Conservation (phyloP, 108 stramenopile species). For the Phaeodactylum tricornutum region DNA sequence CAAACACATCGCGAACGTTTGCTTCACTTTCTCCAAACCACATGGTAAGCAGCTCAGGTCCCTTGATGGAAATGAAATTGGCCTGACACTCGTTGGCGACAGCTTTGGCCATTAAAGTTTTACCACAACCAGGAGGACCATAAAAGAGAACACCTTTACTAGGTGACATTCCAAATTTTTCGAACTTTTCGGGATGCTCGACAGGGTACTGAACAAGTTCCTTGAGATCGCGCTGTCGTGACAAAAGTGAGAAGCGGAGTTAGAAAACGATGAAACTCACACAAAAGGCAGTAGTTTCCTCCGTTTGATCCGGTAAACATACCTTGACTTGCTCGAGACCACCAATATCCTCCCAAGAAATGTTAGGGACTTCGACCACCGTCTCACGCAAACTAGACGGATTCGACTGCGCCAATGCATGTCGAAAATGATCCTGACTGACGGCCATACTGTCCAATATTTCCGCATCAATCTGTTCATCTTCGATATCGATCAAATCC, state of each 20-base stretch:
- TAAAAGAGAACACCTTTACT: slow-evolving; percentile 99
- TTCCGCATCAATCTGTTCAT: slow-evolving; percentile 99
- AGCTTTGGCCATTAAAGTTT: slow-evolving; percentile 99
- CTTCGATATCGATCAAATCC: slow-evolving; percentile 99
- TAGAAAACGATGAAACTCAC: not conserved
- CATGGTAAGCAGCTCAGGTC: slow-evolving; percentile 99
- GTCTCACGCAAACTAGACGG: slow-evolving; percentile 97
- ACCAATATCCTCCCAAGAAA: slow-evolving; percentile 99
- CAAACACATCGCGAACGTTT: slow-evolving; percentile 99
- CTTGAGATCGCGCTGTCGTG: slow-evolving; percentile 91
- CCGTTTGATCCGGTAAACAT: slow-evolving; percentile 14
- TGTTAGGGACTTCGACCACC: slow-evolving; percentile 98
- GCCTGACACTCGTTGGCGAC: slow-evolving; percentile 99
- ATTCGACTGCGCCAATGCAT: slow-evolving; percentile 93
- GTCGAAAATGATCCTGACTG: slow-evolving; percentile 97
- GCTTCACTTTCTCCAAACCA: slow-evolving; percentile 99
- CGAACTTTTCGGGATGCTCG: slow-evolving; percentile 99
- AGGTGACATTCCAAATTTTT: slow-evolving; percentile 99
- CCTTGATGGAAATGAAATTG: slow-evolving; percentile 98
- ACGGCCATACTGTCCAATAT: slow-evolving; percentile 98
- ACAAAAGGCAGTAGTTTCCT: not conserved
- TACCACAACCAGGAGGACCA: slow-evolving; percentile 99
- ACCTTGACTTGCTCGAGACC: slow-evolving; percentile 96
- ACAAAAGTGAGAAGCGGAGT: not conserved
- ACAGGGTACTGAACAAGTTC: slow-evolving; percentile 99